phyloP scores from a whole-genome alignment of 768 basidiomycete genomes.

The Lactarius hatsudake region DNA sequence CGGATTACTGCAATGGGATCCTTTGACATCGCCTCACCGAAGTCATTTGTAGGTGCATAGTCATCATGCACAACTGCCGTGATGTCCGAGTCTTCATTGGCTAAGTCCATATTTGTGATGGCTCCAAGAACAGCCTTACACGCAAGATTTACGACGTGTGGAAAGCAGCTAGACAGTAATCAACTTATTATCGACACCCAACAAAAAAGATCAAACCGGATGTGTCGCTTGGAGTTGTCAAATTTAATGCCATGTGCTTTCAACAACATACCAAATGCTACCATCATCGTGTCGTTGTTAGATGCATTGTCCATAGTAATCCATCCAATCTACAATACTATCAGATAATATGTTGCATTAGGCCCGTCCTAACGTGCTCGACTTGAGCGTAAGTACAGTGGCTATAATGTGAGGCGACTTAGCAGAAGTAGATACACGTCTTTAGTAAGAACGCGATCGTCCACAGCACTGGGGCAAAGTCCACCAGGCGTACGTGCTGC shows the following conservation, averaged over 20 bases:
- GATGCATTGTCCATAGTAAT: constrained; percentile 35
- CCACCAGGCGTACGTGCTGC: no score
- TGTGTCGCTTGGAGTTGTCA: neutral
- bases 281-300: constrained; percentile 29
- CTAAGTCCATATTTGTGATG: neutral
- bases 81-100: no score
- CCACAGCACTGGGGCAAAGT: no score
- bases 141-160: constrained; percentile 25
- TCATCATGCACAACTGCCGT: no score
- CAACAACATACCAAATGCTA: neutral
- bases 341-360: no score
- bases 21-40: neutral
- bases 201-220: constrained; percentile 11
- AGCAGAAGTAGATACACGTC: no score
- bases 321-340: constrained; percentile 38
- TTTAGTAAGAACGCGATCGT: no score
- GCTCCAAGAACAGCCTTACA: constrained; percentile 1
- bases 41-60: neutral
- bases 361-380: no score
- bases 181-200: constrained; percentile 20
- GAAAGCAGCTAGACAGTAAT: constrained; percentile 25
- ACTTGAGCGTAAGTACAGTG: no score
- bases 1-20: neutral
- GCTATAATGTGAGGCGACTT: no score
- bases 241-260: constrained; percentile 25